phyloP scores from a whole-genome alignment of 2,329 filamentous ascomycete species.

The Orbilia oligospora region DNA sequence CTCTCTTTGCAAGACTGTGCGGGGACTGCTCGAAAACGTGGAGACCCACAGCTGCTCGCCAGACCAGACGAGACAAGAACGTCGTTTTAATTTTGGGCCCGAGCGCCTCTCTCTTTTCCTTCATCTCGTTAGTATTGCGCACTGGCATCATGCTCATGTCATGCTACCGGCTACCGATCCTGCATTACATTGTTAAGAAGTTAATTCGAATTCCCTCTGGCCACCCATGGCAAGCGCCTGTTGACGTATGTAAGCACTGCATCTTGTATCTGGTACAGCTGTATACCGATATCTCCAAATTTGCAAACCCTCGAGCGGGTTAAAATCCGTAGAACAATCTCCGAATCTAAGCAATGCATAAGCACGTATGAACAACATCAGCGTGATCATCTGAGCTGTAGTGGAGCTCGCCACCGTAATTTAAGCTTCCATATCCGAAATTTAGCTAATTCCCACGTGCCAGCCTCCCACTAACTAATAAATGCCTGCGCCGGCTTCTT shows the following conservation, averaged over 20 bases:
- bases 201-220: too few species aligned
- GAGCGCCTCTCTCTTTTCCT: conserved; percentile 34
- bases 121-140: conserved; percentile 15
- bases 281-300: too few species aligned
- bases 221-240: too few species aligned
- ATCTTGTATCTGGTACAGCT: not conserved
- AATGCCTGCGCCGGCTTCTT: not conserved
- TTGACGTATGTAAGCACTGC: not conserved
- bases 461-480: conserved; percentile 8
- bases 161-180: too few species aligned
- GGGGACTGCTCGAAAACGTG: conserved; percentile 31
- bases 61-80: not conserved
- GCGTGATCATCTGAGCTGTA: not conserved
- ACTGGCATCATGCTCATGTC: conserved; percentile 30
- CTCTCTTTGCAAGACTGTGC: not conserved
- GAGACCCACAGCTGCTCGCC: conserved; percentile 29
- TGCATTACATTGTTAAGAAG: not conserved
- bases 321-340: not conserved
- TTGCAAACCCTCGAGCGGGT: too few species aligned
- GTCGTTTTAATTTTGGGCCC: conserved; percentile 7
- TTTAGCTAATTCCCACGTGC: conserved; percentile 32
- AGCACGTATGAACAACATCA: too few species aligned
- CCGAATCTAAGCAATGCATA: not conserved
- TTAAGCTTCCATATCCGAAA: conserved; percentile 29
- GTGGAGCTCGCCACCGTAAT: conserved; percentile 52